Evolutionary conservation across 2,329 filamentous ascomycete genomes (phyloP).

Genomic region (Proliferodiscus dingleyae): DNA sequence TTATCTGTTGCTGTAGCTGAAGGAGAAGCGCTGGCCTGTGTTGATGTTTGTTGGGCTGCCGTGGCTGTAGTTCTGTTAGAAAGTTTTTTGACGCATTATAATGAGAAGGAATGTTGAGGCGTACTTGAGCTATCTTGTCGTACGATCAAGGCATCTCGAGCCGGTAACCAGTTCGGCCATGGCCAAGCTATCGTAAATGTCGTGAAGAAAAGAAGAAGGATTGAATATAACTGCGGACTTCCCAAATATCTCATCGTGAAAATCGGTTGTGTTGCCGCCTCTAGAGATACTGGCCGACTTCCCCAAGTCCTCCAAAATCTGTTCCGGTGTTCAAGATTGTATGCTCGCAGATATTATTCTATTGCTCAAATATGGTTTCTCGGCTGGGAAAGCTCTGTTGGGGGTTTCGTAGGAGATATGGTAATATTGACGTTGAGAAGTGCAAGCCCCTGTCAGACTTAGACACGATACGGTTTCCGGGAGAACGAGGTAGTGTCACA

Average conservation of each 20-base stretch:
- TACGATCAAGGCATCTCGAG: constrained; percentile 44
- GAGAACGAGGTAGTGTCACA: constrained; percentile 13
- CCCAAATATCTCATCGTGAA: constrained; percentile 46
- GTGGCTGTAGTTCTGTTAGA: constrained; percentile 7
- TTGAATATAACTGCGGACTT: constrained; percentile 43
- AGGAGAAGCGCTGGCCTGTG: constrained; percentile 8
- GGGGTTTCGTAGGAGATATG: background rate
- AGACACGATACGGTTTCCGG: constrained; percentile 5
- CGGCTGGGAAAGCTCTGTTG: background rate
- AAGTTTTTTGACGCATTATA: background rate
- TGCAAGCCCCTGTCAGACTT: constrained; percentile 7
- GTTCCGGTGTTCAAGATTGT: constrained; percentile 1
- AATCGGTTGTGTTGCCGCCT: constrained; percentile 23
- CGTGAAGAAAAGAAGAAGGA: constrained; percentile 48
- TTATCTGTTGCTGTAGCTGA: constrained; percentile 2
- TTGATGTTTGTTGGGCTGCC: constrained; percentile 4
- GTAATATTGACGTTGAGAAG: constrained; percentile 6
- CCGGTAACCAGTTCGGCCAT: constrained; percentile 53
- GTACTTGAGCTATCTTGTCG: constrained; percentile 40
- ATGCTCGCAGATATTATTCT: background rate
- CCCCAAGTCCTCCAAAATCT: constrained; percentile 3
- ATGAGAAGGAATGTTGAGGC: constrained; percentile 1
- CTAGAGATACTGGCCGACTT: background rate
- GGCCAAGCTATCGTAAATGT: constrained; percentile 39
- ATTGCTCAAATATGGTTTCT: background rate